A percentile compares a stretch with the other conserved stretches of the same genome.
Evolutionary conservation across 2,329 filamentous ascomycete species (phyloP).

Genomic region (Beauveria varroae): DNA sequence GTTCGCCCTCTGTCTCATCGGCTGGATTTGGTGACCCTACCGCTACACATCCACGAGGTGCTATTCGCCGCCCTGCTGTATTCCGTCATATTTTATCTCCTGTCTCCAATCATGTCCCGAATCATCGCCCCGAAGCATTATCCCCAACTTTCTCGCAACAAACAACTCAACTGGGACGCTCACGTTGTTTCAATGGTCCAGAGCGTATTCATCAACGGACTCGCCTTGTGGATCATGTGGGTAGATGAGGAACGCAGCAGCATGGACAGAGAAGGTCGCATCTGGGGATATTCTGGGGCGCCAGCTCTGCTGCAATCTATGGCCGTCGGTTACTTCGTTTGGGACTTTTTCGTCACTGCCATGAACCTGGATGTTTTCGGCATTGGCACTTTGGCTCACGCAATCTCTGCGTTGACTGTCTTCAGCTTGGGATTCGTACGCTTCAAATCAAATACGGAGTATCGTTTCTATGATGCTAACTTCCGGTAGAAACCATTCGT

Average conservation of each 20-base stretch:
- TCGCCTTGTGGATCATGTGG: conserved; percentile 69
- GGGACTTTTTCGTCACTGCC: conserved; percentile 67
- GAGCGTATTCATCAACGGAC: conserved; percentile 60
- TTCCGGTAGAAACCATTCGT: conserved; percentile 64
- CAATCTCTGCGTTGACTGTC: conserved; percentile 63
- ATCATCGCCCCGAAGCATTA: conserved; percentile 58
- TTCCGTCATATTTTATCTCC: conserved; percentile 54
- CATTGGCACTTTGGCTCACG: conserved; percentile 69
- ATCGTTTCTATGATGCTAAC: conserved; percentile 1
- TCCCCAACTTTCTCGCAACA: conserved; percentile 53
- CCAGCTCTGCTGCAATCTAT: conserved; percentile 68
- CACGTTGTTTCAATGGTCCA: conserved; percentile 81
- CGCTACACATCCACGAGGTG: conserved; percentile 72
- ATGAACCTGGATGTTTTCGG: conserved; percentile 66
- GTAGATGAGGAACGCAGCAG: conserved; percentile 57
- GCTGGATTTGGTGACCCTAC: conserved; percentile 56
- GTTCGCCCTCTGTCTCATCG: conserved; percentile 58
- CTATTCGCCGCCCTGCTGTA: conserved; percentile 60
- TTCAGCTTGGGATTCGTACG: conserved; percentile 75
- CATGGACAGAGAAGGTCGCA: conserved; percentile 59
- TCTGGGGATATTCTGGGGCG: conserved; percentile 72
- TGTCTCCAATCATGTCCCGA: conserved; percentile 61
- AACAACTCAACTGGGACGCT: conserved; percentile 71
- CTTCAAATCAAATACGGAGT: conserved; percentile 18
- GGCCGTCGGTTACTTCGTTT: conserved; percentile 75